Conservation (phyloP, 129 eudicot genomes). For the Pseudognaphalium luteoalbum region DNA sequence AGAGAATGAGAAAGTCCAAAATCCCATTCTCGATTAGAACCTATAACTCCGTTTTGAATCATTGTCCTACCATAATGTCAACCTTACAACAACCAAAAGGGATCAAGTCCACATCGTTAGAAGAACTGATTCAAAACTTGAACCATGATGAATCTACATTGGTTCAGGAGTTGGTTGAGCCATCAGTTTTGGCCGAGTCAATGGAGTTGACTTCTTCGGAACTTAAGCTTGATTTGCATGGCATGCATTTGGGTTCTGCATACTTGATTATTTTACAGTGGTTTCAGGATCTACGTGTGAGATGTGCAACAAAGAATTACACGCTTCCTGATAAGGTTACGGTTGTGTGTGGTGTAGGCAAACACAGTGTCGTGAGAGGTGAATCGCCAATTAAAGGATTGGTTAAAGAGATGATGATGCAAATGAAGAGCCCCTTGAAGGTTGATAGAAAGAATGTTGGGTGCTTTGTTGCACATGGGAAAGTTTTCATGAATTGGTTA, state of each 20-base stretch:
- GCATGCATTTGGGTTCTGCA: slow-evolving; percentile 71
- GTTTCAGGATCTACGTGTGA: slow-evolving; percentile 51
- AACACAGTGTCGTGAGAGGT: slow-evolving; percentile 65
- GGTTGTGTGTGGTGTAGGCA: slow-evolving; percentile 74
- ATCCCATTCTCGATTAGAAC: slow-evolving; percentile 62
- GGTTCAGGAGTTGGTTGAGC: slow-evolving; percentile 51
- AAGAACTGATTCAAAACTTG: slow-evolving; percentile 44
- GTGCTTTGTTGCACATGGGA: slow-evolving; percentile 75
- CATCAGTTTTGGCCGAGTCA: slow-evolving; percentile 48
- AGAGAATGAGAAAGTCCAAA: slow-evolving; percentile 45
- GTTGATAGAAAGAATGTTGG: slow-evolving; percentile 69
- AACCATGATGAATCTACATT: slow-evolving; percentile 42
- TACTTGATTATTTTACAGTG: slow-evolving; percentile 71
- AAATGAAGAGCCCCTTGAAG: slow-evolving; percentile 64
- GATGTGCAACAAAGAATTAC: slow-evolving; percentile 28
- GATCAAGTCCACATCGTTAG: slow-evolving; percentile 49
- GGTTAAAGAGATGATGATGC: slow-evolving; percentile 57
- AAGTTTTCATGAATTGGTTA: slow-evolving; percentile 58
- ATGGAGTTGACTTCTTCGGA: slow-evolving; percentile 55
- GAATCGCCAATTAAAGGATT: slow-evolving; percentile 64
- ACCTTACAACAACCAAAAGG: slow-evolving; percentile 48
- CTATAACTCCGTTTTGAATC: slow-evolving; percentile 70
- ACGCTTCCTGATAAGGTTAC: slow-evolving; percentile 52
- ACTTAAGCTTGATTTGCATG: slow-evolving; percentile 87
- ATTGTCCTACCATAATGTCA: slow-evolving; percentile 58